Percentiles rank a stretch among this genome's conserved stretches.
Evolutionary conservation across 345 rosid genomes (phyloP).

Genomic region (Hevea brasiliensis): DNA sequence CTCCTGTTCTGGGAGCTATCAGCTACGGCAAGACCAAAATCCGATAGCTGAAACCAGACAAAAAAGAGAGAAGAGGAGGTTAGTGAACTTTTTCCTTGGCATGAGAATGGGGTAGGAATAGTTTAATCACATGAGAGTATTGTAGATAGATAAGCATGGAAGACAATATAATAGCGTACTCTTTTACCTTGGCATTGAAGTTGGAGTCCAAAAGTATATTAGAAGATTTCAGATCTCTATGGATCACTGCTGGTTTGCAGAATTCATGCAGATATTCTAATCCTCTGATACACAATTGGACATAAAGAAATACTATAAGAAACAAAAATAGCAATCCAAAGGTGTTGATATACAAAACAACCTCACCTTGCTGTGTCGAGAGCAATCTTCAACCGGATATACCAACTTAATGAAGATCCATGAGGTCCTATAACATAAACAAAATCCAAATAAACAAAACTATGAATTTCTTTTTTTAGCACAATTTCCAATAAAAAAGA

Average conservation of each 20-base stretch:
- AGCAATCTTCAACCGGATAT: constrained; percentile 90
- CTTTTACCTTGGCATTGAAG: constrained; percentile 90
- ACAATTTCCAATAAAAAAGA: not conserved
- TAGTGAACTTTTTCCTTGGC: not conserved
- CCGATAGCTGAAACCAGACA: constrained; percentile 68
- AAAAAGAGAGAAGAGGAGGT: not conserved
- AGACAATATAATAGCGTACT: constrained; percentile 8
- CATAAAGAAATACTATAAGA: constrained; percentile 12
- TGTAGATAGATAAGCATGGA: not conserved
- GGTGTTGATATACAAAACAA: not conserved
- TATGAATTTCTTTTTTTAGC: no score
- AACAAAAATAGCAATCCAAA: not conserved
- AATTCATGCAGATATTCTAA: constrained; percentile 91
- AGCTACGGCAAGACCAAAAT: constrained; percentile 92
- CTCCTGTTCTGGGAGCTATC: constrained; percentile 64
- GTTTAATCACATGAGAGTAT: no score
- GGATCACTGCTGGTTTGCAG: constrained; percentile 87
- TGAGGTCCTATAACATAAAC: constrained; percentile 49
- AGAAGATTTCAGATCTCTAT: constrained; percentile 98
- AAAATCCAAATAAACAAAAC: not conserved
- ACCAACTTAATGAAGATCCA: constrained; percentile 79
- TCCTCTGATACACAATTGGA: constrained; percentile 61
- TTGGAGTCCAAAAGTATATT: constrained; percentile 82
- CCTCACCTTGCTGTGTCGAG: constrained; percentile 82
- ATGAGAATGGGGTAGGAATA: no score